Evolutionary conservation across 23 red algal species (phyloP), one percentile per base, ranked within the genome.

Genomic region (Chondrus crispus): DNA sequence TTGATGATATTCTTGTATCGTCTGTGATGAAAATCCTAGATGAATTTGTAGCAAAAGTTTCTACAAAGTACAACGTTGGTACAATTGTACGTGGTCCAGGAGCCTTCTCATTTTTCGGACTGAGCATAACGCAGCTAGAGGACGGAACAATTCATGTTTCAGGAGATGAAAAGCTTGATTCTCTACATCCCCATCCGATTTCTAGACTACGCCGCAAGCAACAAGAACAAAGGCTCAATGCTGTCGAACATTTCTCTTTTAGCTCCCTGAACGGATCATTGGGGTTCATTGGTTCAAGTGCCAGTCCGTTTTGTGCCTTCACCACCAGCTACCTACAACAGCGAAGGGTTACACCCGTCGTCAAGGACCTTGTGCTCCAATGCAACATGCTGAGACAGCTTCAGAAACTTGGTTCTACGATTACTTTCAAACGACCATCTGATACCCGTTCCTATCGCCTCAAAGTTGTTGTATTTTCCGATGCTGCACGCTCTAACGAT

Each of bases 321-420:
- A 48, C 81, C 16, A 62, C 53, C 36, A 85, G 81, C 53, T 68
- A 85, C 3, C 43, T 85, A 18, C 81, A 85, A 41, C 81, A 85
- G 58, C 64, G 63, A 28, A 40, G 82, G 4, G 55, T 63, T 37
- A 13, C 8, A 2, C 40, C 82, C 22, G 39, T 22, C 9, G 35
- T 86, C 39, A 64, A 69, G 37, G 82, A 86, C 43, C 11, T 86
- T 1, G 30, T 86, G 29, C 16, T 30, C 5, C 63, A 86, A 63
- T 33, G 40, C 3, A 86, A 50, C 35, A 46, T 86, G 62, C 41
- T 86, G 62, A 72, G 30, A 3, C 20, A 14, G 5, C 62, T 86
- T 62, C 68, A 86, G 63, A 64, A 51, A 69, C 2, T 1, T 13
- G 62, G 62, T 32, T 57, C 20, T 0, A 39, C 48, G 33, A 48